These are phyloP conservation scores for Botryotinia convoluta DNA, from an alignment of 2,329 filamentous ascomycete species.

Conservation along the genomic window DNA sequence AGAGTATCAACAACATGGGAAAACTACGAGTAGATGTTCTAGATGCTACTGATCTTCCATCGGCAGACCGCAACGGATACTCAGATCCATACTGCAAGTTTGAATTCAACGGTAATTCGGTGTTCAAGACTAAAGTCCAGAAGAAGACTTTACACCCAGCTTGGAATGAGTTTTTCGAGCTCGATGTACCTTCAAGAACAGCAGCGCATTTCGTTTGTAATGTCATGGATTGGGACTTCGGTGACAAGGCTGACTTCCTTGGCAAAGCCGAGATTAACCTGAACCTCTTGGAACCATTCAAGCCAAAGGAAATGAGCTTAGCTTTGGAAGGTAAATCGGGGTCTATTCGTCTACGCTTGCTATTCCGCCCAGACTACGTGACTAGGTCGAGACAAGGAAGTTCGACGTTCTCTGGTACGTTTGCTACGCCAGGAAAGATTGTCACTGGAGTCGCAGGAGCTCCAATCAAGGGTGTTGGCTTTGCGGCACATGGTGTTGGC, in stretches of 20 bases:
- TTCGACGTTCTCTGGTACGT: constrained; percentile 89
- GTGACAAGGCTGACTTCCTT: constrained; percentile 89
- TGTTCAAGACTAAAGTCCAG: constrained; percentile 92
- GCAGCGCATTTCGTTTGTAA: constrained; percentile 78
- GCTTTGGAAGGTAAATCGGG: constrained; percentile 87
- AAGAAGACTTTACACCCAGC: constrained; percentile 95
- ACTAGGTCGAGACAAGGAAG: constrained; percentile 83
- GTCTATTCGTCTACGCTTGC: constrained; percentile 72
- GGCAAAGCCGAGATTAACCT: constrained; percentile 75
- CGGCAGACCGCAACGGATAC: constrained; percentile 93
- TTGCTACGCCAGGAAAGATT: constrained; percentile 82
- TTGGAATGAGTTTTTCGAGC: constrained; percentile 97
- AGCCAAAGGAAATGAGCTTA: constrained; percentile 70
- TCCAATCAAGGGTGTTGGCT: constrained; percentile 88
- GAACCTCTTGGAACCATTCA: constrained; percentile 79
- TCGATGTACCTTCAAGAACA: constrained; percentile 77
- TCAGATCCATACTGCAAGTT: constrained; percentile 98
- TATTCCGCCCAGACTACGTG: constrained; percentile 93
- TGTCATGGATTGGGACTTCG: constrained; percentile 95
- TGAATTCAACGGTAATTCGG: constrained; percentile 79
- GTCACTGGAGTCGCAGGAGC: constrained; percentile 77
- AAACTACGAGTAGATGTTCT: constrained; percentile 90
- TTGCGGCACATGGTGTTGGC: constrained; percentile 64
- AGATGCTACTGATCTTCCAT: constrained; percentile 81
- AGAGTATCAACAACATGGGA: constrained; percentile 99